Percentiles rank a stretch among this genome's conserved stretches.
phyloP scores from a whole-genome alignment of 345 rosid species.

The Trapa bicornis region DNA sequence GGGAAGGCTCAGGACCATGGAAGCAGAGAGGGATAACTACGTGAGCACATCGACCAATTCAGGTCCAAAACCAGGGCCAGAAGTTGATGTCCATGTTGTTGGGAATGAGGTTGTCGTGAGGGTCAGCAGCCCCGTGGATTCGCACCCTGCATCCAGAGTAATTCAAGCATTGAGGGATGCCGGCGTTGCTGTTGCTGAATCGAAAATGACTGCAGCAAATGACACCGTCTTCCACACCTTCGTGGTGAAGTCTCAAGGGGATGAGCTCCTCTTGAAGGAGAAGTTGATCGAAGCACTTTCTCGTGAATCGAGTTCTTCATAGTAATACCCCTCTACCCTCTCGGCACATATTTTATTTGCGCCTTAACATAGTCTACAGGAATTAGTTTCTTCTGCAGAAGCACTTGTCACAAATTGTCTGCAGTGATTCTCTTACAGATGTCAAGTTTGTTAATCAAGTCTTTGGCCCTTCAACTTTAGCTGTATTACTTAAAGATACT shows the following conservation, averaged over 20 bases:
- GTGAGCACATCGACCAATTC: slow-evolving; percentile 40
- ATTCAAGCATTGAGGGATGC: slow-evolving; percentile 67
- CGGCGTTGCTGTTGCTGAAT: slow-evolving; percentile 44
- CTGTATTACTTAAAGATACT: background rate
- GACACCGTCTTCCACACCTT: slow-evolving; percentile 62
- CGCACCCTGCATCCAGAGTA: slow-evolving; percentile 71
- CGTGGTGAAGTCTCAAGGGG: slow-evolving; percentile 56
- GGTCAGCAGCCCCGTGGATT: slow-evolving; percentile 60
- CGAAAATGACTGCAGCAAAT: slow-evolving; percentile 50
- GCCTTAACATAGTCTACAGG: slow-evolving; percentile 2
- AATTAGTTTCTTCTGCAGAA: slow-evolving; percentile 1
- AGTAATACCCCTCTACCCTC: slow-evolving; percentile 7
- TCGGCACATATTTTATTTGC: slow-evolving; percentile 1
- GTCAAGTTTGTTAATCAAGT: background rate
- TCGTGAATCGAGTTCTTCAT: slow-evolving; percentile 29
- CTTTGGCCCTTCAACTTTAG: background rate
- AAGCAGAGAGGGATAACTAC: slow-evolving; percentile 45
- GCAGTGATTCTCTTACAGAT: background rate
- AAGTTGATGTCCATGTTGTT: slow-evolving; percentile 49
- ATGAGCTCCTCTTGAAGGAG: slow-evolving; percentile 75
- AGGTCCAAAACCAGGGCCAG: slow-evolving; percentile 16
- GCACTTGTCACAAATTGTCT: background rate
- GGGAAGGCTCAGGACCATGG: slow-evolving; percentile 63
- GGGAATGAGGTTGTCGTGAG: slow-evolving; percentile 56
- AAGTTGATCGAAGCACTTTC: slow-evolving; percentile 58